Conservation (phyloP, 306 rosid species). For the Vigna radiata region DNA sequence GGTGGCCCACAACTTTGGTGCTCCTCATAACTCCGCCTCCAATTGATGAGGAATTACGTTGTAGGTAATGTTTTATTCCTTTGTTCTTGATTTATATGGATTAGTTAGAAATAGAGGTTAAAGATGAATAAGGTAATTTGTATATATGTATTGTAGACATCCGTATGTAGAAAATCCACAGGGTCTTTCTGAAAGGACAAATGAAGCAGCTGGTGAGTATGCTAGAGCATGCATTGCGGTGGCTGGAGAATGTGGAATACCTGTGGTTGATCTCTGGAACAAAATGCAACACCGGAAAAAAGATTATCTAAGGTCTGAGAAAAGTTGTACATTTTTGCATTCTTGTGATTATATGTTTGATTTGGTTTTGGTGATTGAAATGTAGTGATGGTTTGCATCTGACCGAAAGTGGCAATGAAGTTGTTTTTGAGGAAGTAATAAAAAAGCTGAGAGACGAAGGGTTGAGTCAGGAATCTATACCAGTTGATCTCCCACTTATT, state of each 20-base stretch:
- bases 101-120: background rate
- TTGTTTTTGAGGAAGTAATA: constrained; percentile 78
- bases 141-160: constrained; percentile 46
- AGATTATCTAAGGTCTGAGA: constrained; percentile 59
- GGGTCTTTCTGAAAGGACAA: constrained; percentile 86
- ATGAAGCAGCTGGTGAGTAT: constrained; percentile 80
- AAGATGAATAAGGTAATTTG: background rate
- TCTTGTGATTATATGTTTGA: too few relatives aligned
- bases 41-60: constrained; percentile 78
- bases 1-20: constrained; percentile 71
- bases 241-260: constrained; percentile 64
- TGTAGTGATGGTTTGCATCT: constrained; percentile 93
- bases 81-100: background rate
- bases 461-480: constrained; percentile 56
- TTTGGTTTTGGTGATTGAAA: constrained; percentile 34
- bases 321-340: background rate
- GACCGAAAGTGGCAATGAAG: constrained; percentile 57
- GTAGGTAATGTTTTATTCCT: constrained; percentile 55
- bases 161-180: constrained; percentile 66
- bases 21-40: constrained; percentile 89
- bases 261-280: constrained; percentile 71
- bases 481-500: constrained; percentile 71
- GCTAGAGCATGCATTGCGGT: constrained; percentile 69
- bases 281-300: constrained; percentile 83
- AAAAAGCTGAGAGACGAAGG: constrained; percentile 64